Conservation (phyloP, 805 yeast genomes). For the Groenewaldozyma salmanticensis region DNA sequence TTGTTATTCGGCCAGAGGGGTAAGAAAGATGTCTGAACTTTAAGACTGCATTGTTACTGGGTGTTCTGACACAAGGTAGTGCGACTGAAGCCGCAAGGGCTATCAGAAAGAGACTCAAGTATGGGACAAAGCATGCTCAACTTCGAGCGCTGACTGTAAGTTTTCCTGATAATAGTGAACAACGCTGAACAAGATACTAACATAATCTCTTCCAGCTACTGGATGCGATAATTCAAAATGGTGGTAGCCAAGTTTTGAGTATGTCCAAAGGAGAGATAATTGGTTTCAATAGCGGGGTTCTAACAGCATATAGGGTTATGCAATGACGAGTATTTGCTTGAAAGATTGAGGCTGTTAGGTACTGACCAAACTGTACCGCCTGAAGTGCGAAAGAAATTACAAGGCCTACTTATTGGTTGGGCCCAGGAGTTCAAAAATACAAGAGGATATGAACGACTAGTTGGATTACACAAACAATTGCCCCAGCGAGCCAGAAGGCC, state of each 20-base stretch:
- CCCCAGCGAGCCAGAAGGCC: constrained; percentile 29
- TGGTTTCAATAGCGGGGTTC: not conserved
- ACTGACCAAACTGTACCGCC: constrained; percentile 33
- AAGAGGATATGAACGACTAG: constrained; percentile 41
- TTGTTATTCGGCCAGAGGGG: constrained; percentile 32
- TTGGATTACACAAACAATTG: constrained; percentile 35
- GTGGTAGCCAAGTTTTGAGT: constrained; percentile 28
- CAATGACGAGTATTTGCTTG: constrained; percentile 58
- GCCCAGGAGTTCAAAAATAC: constrained; percentile 41
- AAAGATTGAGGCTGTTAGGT: constrained; percentile 47
- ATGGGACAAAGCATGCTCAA: constrained; percentile 63
- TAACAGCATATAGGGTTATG: constrained; percentile 34
- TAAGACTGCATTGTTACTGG: not conserved
- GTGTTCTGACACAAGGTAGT: constrained; percentile 23
- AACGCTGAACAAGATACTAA: not conserved
- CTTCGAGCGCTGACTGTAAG: constrained; percentile 49
- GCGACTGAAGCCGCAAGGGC: constrained; percentile 84
- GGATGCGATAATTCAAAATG: constrained; percentile 53
- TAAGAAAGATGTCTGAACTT: constrained; percentile 11
- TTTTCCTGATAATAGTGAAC: constrained; percentile 1
- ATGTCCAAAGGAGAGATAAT: constrained; percentile 6
- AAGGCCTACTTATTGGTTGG: constrained; percentile 59
- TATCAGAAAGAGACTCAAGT: constrained; percentile 76
- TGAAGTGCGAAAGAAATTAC: constrained; percentile 39
- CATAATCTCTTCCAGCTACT: constrained; percentile 31